phyloP scores from a whole-genome alignment of 768 basidiomycete species.

The Boletus insuetus region DNA sequence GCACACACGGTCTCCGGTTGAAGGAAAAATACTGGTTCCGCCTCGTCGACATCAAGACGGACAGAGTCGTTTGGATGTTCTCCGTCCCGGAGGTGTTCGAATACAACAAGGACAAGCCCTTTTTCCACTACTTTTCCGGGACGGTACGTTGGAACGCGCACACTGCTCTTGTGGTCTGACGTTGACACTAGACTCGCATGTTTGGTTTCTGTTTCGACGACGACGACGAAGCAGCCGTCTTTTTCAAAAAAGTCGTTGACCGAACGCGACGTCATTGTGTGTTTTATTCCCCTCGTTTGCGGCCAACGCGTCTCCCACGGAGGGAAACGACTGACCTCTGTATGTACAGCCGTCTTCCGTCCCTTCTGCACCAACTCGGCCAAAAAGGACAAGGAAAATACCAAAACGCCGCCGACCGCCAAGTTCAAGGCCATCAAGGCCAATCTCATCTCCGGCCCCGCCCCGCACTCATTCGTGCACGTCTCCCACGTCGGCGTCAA shows the following conservation, averaged over 20 bases:
- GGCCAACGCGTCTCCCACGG: background rate
- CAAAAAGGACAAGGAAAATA: constrained; percentile 23
- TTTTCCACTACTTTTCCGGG: constrained; percentile 89
- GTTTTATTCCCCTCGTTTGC: background rate
- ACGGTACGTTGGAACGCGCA: constrained; percentile 50
- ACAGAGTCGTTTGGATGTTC: constrained; percentile 67
- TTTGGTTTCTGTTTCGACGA: constrained; percentile 59
- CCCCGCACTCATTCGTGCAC: constrained; percentile 62
- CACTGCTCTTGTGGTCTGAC: background rate
- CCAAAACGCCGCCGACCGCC: constrained; percentile 38
- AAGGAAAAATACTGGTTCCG: constrained; percentile 59
- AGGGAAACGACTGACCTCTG: background rate
- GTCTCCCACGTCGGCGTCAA: constrained; percentile 63
- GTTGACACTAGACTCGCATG: constrained; percentile 37
- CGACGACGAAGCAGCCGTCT: constrained; percentile 54
- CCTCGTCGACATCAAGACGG: constrained; percentile 54
- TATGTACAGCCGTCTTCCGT: constrained; percentile 23
- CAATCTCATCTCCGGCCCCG: constrained; percentile 54
- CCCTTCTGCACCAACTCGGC: constrained; percentile 27
- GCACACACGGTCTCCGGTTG: constrained; percentile 23
- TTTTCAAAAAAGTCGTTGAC: constrained; percentile 59
- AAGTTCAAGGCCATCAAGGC: constrained; percentile 31
- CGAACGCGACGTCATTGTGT: constrained; percentile 45
- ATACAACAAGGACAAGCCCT: constrained; percentile 83
- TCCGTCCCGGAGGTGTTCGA: constrained; percentile 56